Evolutionary conservation across 495 filamentous ascomycete genomes (phyloP).

Genomic region (Staphylotrichum tortipilum): DNA sequence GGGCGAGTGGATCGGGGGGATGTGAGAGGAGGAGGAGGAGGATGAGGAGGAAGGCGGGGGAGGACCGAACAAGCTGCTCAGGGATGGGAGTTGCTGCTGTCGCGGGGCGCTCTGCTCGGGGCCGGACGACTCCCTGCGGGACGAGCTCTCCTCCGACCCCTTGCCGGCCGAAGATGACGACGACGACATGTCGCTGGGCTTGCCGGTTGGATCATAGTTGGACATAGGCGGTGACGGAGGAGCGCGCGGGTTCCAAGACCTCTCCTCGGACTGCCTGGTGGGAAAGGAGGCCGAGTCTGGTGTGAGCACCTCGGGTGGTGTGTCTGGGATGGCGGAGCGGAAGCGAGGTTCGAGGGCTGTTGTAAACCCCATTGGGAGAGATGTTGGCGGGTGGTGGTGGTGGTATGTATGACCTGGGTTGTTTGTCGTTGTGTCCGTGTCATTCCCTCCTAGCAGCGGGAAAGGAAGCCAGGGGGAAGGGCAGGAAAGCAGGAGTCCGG

Average conservation of each 20-base stretch:
- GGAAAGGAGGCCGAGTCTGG: constrained; percentile 34
- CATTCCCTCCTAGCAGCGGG: constrained; percentile 10
- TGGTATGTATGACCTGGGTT: constrained; percentile 3
- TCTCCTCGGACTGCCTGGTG: constrained; percentile 32
- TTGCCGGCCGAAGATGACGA: no score
- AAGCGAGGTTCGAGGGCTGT: constrained; percentile 36
- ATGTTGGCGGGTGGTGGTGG: constrained; percentile 13
- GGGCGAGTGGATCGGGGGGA: constrained; percentile 35
- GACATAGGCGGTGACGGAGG: constrained; percentile 44
- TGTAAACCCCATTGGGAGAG: constrained; percentile 43
- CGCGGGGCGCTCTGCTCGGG: constrained; percentile 23
- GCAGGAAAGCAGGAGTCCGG: no score
- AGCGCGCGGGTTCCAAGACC: constrained; percentile 27
- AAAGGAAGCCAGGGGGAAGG: not conserved
- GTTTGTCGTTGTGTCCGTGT: constrained; percentile 8
- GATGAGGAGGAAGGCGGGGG: no score
- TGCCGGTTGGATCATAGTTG: constrained; percentile 40
- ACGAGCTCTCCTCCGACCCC: constrained; percentile 24
- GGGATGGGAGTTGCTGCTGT: constrained; percentile 43
- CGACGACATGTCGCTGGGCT: constrained; percentile 33
- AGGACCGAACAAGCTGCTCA: constrained; percentile 48
- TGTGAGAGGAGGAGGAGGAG: no score
- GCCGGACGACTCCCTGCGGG: constrained; percentile 25
- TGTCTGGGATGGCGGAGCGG: constrained; percentile 35
- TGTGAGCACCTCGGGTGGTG: constrained; percentile 37